Percentiles rank a stretch among this genome's conserved stretches.
phyloP scores from a whole-genome alignment of 169 alveolate genomes.

The Eimeria necatrix region DNA sequence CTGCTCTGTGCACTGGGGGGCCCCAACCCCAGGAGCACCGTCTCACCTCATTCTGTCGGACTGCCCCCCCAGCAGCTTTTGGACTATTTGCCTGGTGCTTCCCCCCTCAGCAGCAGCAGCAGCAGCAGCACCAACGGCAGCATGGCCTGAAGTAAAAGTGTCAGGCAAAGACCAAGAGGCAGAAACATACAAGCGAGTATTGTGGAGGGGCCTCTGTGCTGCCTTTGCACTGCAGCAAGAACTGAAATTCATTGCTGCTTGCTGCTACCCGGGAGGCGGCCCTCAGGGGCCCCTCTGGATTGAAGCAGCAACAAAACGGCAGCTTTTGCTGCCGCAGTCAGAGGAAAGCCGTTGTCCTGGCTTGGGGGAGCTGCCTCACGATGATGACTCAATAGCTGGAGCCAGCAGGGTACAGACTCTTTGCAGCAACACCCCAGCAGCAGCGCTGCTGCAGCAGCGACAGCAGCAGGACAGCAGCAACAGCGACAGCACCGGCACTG shows the following conservation, averaged over 20 bases:
- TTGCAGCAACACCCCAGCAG: neutral
- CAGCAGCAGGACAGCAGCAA: slow-evolving; percentile 36
- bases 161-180: neutral
- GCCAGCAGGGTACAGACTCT: neutral
- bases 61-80: slow-evolving; percentile 17
- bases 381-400: neutral
- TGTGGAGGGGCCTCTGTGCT: neutral
- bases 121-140: slow-evolving; percentile 14
- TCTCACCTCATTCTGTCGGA: slow-evolving; percentile 18
- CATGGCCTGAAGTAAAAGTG: slow-evolving; percentile 37
- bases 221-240: slow-evolving; percentile 51
- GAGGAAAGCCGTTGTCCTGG: neutral
- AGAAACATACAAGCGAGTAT: neutral
- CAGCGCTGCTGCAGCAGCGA: slow-evolving; percentile 9
- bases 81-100: slow-evolving; percentile 49
- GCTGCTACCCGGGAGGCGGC: neutral
- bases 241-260: slow-evolving; percentile 54
- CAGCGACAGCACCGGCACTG: slow-evolving; percentile 33
- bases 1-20: slow-evolving; percentile 47
- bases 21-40: slow-evolving; percentile 52
- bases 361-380: neutral
- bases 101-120: slow-evolving; percentile 51
- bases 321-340: slow-evolving; percentile 39
- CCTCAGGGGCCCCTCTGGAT: neutral
- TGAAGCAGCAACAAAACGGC: neutral